Evolutionary conservation across 495 filamentous ascomycete genomes (phyloP), one percentile per base, ranked within the genome.

Genomic region (Neurospora sp.): DNA sequence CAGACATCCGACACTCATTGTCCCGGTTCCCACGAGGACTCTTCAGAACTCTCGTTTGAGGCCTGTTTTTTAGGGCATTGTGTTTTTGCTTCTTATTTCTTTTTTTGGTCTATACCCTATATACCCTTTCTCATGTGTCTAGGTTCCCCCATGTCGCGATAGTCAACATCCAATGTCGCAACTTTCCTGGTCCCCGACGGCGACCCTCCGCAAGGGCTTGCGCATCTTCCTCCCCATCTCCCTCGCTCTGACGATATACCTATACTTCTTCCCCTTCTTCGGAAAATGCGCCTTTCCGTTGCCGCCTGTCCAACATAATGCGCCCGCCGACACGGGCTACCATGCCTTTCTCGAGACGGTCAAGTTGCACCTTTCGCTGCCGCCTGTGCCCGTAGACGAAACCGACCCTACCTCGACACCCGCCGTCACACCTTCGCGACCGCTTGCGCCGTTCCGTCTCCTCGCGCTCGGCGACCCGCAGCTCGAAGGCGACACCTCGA

Each of bases 381-480:
- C 8, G 23, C 59, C 54, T 66, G 54, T 66, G 31, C 54, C 54
- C 23, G 27, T 66, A 8, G 54, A 66, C 23, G 72, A 31, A 14
- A 75, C 59, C 73, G 73, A 80, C 70, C 80, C 77, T 73, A 77
- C 31, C 71, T 12, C 44, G 14, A 38, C 31, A 62, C 11, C 35
- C 76, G 41, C 77, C 38, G 42, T 74, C 2, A 23, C 70, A 48
- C 73, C 73, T 27, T 78, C 78, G 78, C 83, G 77, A 78, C 76
- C 81, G 76, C 73, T 81, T 75, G 93, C 89, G 16, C 92, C 92
- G 4, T 97, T 99, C 81, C 87, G 96, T 39, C 89, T 99, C 5
- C 91, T 99, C 35, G 89, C 93, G 14, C 90, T 99, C 62, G 96
- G 91, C 72, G 96, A 99, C 83, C 96, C 96, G 1, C 96, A 99